Conservation (phyloP, 495 filamentous ascomycete species). For the Ramalina intermedia region DNA sequence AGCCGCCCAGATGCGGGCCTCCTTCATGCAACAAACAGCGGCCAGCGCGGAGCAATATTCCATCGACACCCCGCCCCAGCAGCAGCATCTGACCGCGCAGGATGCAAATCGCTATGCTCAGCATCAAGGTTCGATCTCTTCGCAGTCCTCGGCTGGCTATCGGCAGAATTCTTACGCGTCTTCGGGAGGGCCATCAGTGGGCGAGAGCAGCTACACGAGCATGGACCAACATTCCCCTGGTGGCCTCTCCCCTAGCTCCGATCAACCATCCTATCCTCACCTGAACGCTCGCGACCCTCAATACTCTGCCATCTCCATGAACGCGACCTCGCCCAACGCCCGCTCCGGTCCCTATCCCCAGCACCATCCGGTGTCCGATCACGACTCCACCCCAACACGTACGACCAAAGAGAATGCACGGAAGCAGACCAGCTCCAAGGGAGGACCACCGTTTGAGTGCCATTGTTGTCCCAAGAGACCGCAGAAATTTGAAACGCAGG, state of each 20-base stretch:
- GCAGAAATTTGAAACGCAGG: constrained; percentile 82
- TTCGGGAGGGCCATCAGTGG: constrained; percentile 43
- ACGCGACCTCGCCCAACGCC: constrained; percentile 42
- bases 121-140: constrained; percentile 56
- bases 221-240: constrained; percentile 60
- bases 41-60: constrained; percentile 43
- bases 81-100: neutral
- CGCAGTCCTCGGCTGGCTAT: constrained; percentile 51
- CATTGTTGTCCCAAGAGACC: constrained; percentile 98
- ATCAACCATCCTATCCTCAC: constrained; percentile 21
- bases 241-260: constrained; percentile 51
- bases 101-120: constrained; percentile 36
- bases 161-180: constrained; percentile 68
- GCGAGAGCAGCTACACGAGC: constrained; percentile 60
- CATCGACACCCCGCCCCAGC: constrained; percentile 38
- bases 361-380: constrained; percentile 29
- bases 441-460: constrained; percentile 56
- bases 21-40: constrained; percentile 1
- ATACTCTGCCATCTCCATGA: constrained; percentile 45
- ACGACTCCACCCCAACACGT: constrained; percentile 24
- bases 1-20: no score
- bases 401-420: constrained; percentile 12
- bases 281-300: constrained; percentile 39
- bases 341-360: constrained; percentile 34
- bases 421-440: constrained; percentile 21